phyloP scores from a whole-genome alignment of 805 yeast species.

The Saccharomycopsis microspora region DNA sequence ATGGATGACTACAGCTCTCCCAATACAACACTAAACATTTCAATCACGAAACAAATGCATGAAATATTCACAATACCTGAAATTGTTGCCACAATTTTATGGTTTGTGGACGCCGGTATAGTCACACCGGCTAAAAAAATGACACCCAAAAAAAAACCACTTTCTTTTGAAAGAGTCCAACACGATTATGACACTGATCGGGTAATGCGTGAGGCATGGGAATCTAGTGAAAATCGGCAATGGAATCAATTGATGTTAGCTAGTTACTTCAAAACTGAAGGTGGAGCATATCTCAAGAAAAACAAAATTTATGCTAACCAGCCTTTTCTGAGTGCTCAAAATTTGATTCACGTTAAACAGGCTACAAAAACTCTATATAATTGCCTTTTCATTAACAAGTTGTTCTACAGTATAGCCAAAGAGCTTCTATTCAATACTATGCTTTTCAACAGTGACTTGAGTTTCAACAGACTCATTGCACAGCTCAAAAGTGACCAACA shows the following conservation, averaged over 20 bases:
- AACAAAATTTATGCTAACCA: slow-evolving; percentile 1
- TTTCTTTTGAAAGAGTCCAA: slow-evolving; percentile 57
- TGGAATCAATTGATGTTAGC: slow-evolving; percentile 1
- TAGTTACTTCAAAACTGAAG: slow-evolving; percentile 4
- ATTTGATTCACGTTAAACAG: not conserved
- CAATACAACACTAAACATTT: too few relatives aligned
- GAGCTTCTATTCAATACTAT: slow-evolving; percentile 45
- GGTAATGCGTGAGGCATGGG: slow-evolving; percentile 5
- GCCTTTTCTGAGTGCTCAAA: slow-evolving; percentile 4
- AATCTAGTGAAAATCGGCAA: too few relatives aligned
- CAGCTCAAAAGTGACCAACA: not conserved
- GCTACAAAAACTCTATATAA: slow-evolving; percentile 30
- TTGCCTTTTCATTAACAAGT: slow-evolving; percentile 58
- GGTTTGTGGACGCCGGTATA: slow-evolving; percentile 44
- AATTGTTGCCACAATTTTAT: slow-evolving; percentile 8
- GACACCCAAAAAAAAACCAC: slow-evolving; percentile 56
- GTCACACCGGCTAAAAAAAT: slow-evolving; percentile 50
- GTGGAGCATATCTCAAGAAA: not conserved
- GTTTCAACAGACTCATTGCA: slow-evolving; percentile 31
- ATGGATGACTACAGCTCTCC: too few relatives aligned
- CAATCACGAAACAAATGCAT: too few relatives aligned
- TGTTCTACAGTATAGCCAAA: slow-evolving; percentile 48
- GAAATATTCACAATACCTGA: slow-evolving; percentile 1
- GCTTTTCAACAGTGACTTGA: slow-evolving; percentile 37
- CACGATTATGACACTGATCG: slow-evolving; percentile 47